Evolutionary conservation across 176 grass and related monocot genomes (phyloP), one percentile per base, ranked within the genome.

Genomic region (Ampelocalamus luodianensis): DNA sequence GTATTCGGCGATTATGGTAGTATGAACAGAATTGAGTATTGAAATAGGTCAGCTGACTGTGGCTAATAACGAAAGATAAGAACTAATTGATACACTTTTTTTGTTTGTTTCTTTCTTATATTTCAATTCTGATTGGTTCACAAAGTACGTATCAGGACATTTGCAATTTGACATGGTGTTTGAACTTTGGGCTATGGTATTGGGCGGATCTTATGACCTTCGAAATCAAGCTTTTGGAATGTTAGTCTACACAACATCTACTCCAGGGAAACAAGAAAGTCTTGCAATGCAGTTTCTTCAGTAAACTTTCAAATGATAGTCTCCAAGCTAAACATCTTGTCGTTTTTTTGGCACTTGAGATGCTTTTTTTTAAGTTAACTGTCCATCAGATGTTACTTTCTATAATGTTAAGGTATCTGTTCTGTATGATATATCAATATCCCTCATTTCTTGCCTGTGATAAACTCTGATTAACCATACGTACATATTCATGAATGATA

Each of bases 131-230:
- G n/a, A 65, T 51, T 74, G 18, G 20, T 63, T 6, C 22, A 65
- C 1, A 83, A 49, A 63, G 6, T 83, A 42, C 18, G 37, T 43
- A 60, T 27, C 22, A 40, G 70, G 77, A 36, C 36, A 18, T 39
- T 59, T 49, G 48, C 23, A 39, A 10, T 85, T 75, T 68, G 20
- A 74, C 34, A 56, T 79, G 58, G 37, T 65, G 56, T 51, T 67
- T 79, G 58, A 72, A 67, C 18, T 55, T 60, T 59, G 58, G 37
- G 8, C 5, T 44, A 65, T 34, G 4, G 27, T 77, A 48, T 51
- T 1, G 32, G 66, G 72, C 43, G 2, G 22, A 32, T 39, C 39
- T 62, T 64, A 70, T 76, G 12, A 23, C 63, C 51, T 62, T 59
- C 15, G 4, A 38, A 61, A 24, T 76, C 24, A 40, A 38, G 7